Evolutionary conservation across 2,329 filamentous ascomycete genomes (phyloP), one percentile per base, ranked within the genome.

Genomic region (Uncinocarpus reesii): DNA sequence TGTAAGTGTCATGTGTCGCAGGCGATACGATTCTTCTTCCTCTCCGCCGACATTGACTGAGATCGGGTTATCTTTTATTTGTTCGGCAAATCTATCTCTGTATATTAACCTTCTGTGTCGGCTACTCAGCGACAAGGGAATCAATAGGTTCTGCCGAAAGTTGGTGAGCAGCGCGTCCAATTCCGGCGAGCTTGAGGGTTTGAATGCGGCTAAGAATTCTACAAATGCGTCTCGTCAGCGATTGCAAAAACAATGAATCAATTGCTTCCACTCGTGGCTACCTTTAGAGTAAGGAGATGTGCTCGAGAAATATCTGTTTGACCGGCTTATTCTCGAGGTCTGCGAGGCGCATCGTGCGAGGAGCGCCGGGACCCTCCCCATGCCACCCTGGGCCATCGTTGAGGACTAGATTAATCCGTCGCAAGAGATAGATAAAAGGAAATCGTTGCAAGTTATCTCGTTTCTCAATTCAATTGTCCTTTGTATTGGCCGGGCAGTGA

Each of bases 71-170:
- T 68, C 60, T 26, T 60, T 52, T 23, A 72, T 58, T 43, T 60
- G 56, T 11, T 61, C 56, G 32, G 61, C 58, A 38, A 65, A 60
- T 31, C 61, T 64, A 26, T 60, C 51, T 42, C 63, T 62, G 57
- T 66, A 71, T 48, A 71, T 63, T 37, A 67, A 60, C 34, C 58
- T 61, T 50, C 61, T 61, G 49, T 71, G 68, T 35, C 60, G 60
- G 4, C 57, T 50, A 29, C 58, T 56, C 3, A 72, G 62, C 31
- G 62, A 62, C 42, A 60, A 61, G 23, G 69, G 70, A 26, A 71
- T 65, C 56, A 72, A 71, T 42, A 71, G 59, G 34, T 66, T 62
- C 52, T 70, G 56, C 53, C 69, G 68, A 57, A 67, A 70, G 50
- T 59, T 60, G 23, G 60, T 55, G 26, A 72, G 62, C 42, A 65